Conservation (phyloP, 306 rosid genomes). For the Calophaca sinica region DNA sequence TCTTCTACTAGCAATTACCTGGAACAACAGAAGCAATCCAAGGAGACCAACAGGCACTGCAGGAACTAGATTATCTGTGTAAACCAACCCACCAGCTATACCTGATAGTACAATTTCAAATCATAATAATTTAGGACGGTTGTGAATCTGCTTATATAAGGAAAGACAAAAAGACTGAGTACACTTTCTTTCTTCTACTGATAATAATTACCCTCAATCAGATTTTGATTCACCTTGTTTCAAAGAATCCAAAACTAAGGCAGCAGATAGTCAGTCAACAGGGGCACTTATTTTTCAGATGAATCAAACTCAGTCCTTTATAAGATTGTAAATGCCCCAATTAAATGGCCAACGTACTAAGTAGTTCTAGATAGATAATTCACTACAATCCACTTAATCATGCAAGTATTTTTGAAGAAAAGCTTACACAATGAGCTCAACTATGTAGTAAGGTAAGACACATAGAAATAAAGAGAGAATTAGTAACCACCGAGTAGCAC, state of each 20-base stretch:
- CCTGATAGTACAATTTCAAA: slow-evolving; percentile 59
- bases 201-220: not conserved
- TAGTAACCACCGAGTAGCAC: slow-evolving; percentile 78
- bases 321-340: too few relatives aligned
- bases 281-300: too few relatives aligned
- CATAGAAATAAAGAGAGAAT: slow-evolving; percentile 36
- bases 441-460: not conserved
- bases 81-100: slow-evolving; percentile 80
- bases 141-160: slow-evolving; percentile 20
- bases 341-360: too few relatives aligned
- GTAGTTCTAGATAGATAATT: too few relatives aligned
- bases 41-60: slow-evolving; percentile 89
- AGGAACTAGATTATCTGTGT: slow-evolving; percentile 76
- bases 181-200: slow-evolving; percentile 5
- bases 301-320: too few relatives aligned
- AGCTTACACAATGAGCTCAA: too few relatives aligned
- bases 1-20: slow-evolving; percentile 60
- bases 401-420: too few relatives aligned
- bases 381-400: too few relatives aligned
- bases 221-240: slow-evolving; percentile 18
- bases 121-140: slow-evolving; percentile 4
- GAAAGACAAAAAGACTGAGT: not conserved
- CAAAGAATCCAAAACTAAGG: slow-evolving; percentile 34
- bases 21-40: slow-evolving; percentile 86
- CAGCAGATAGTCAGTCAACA: not conserved